These are phyloP conservation scores for Fusarium goolgardi DNA, from an alignment of 2,329 filamentous ascomycete species.

Conservation along the genomic window DNA sequence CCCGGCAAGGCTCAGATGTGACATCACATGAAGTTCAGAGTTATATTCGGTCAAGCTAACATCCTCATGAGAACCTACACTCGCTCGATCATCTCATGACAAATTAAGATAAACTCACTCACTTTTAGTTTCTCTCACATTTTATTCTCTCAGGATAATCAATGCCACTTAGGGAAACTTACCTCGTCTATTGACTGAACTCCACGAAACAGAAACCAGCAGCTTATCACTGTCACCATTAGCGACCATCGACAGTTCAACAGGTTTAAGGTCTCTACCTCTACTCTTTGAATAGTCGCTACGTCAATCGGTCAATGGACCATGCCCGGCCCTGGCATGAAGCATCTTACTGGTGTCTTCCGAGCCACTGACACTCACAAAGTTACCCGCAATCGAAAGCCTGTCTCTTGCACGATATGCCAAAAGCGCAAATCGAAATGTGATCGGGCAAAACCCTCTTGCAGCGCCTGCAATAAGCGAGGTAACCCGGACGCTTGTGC, in stretches of 20 bases:
- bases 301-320: not conserved
- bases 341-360: constrained; percentile 52
- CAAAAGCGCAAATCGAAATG: constrained; percentile 58
- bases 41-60: not conserved
- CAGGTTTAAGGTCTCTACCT: not conserved
- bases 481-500: constrained; percentile 51
- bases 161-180: not conserved
- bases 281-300: not conserved
- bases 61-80: not conserved
- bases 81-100: not conserved
- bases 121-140: too few species aligned
- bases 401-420: constrained; percentile 57
- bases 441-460: constrained; percentile 55
- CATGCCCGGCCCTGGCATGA: constrained; percentile 44
- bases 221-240: not conserved
- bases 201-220: not conserved
- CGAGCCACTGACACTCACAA: constrained; percentile 51
- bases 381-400: constrained; percentile 55
- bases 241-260: not conserved
- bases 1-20: not conserved
- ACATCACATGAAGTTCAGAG: not conserved
- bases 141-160: not conserved
- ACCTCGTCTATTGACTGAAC: too few species aligned
- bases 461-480: constrained; percentile 55
- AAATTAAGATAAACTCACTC: not conserved